Evolutionary conservation across 331 rosid species (phyloP), one percentile per base, ranked within the genome.

Genomic region (Malus hybrid): DNA sequence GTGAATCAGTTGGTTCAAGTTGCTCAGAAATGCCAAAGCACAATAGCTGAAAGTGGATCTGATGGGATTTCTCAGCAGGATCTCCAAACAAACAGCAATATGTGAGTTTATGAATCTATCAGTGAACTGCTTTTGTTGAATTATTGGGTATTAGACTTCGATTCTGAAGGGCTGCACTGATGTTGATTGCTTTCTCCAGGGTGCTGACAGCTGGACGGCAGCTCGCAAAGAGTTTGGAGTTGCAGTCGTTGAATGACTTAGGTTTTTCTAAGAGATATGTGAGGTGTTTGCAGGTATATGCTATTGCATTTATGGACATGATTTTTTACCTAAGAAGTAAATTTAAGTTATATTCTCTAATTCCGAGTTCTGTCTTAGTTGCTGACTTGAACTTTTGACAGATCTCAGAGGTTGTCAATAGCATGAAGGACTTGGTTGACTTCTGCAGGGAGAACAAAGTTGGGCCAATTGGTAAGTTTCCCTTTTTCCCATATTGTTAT

Each of bases 221-320:
- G 86, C 97, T 95, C 26, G 96, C 96, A 0, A 95, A 95, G 89
- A 85, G 86, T 82, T 84, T 92, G 88, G 98, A 95, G 85, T 78
- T 92, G 75, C 99, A 89, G 79, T 90, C 99, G 1, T 78, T 95
- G 70, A 95, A 95, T 79, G 99, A 95, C 68, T 77, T 92, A 63
- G 99, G 99, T 30, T 92, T 95, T 83, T 90, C 99, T 19, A 95
- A 95, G 86, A 87, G 99, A 92, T 92, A 89, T 73, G 99, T 92
- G 82, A 95, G 99, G 82, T 90, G 97, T 82, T 87, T 95, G 91
- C 99, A 95, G 98, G 99, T 95, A 79, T 77, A 63, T 69, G 58
- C 4, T 61, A 6, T 11, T n/a, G 42, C 65, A 72, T 70, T 77
- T 5, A 72, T 64, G 28, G 75, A 36, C 68, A 48, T 55, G 60